phyloP scores from a whole-genome alignment of 1,139 yeast genomes.

The Dujonia santamariae region DNA sequence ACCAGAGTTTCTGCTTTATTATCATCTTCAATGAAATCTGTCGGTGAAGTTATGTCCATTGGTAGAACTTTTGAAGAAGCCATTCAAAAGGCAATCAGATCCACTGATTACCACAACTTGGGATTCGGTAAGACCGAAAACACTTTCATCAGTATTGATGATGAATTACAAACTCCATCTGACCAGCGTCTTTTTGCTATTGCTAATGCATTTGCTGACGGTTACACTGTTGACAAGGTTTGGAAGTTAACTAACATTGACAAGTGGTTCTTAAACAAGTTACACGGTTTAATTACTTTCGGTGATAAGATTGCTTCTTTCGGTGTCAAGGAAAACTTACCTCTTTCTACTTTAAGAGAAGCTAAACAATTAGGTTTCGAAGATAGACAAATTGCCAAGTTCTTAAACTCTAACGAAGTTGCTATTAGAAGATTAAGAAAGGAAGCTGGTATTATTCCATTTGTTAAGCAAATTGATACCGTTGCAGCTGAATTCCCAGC shows the following conservation, averaged over 20 bases:
- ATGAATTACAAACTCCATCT: slow-evolving; percentile 90
- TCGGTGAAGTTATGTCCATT: slow-evolving; percentile 98
- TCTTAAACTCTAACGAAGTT: slow-evolving; percentile 85
- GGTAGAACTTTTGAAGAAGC: slow-evolving; percentile 99
- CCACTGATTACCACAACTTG: slow-evolving; percentile 90
- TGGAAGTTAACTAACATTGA: slow-evolving; percentile 93
- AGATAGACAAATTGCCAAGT: slow-evolving; percentile 94
- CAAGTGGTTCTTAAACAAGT: slow-evolving; percentile 93
- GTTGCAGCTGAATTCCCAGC: slow-evolving; percentile 99
- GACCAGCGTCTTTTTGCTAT: slow-evolving; percentile 96
- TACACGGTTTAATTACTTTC: slow-evolving; percentile 67
- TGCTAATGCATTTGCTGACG: slow-evolving; percentile 85
- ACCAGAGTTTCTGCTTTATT: slow-evolving; percentile 86
- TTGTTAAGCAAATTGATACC: slow-evolving; percentile 96
- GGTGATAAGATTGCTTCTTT: slow-evolving; percentile 60
- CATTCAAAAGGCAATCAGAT: slow-evolving; percentile 95
- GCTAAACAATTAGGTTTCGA: slow-evolving; percentile 98
- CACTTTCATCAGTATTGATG: slow-evolving; percentile 83
- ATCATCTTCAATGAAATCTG: slow-evolving; percentile 96
- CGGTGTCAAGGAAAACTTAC: slow-evolving; percentile 60
- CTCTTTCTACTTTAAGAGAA: slow-evolving; percentile 61
- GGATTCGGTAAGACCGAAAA: slow-evolving; percentile 92
- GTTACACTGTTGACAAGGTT: slow-evolving; percentile 88
- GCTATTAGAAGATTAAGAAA: slow-evolving; percentile 90
- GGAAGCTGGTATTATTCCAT: slow-evolving; percentile 85